Percentiles rank a stretch among this genome's conserved stretches.
phyloP scores from a whole-genome alignment of 169 alveolate species.

The Plasmodium sp. region DNA sequence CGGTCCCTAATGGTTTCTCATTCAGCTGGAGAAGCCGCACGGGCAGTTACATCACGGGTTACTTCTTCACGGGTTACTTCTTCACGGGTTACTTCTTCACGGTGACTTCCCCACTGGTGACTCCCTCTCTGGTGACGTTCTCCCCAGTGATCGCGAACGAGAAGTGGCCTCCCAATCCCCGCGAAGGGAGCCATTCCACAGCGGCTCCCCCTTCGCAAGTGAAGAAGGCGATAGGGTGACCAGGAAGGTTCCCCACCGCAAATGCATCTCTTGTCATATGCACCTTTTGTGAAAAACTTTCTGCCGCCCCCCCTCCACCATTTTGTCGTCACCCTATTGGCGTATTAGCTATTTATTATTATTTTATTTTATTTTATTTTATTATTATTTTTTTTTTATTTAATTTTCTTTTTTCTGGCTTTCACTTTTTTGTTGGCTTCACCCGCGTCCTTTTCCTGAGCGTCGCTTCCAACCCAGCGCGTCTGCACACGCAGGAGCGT shows the following conservation, averaged over 20 bases:
- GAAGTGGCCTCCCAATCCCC: neutral
- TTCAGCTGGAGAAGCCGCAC: neutral
- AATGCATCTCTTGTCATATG: neutral
- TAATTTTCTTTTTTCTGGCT: neutral
- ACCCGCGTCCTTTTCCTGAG: neutral
- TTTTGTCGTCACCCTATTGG: neutral
- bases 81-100: neutral
- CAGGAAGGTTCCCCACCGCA: neutral
- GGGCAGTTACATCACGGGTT: neutral
- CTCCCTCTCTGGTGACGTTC: neutral
- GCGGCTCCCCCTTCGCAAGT: neutral
- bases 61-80: neutral
- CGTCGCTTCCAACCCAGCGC: neutral
- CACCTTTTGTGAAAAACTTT: neutral
- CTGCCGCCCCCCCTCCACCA: no score
- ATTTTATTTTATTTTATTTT: neutral
- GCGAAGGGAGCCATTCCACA: neutral
- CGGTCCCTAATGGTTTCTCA: neutral
- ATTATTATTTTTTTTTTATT: neutral
- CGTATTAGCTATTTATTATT: neutral
- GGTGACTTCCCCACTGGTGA: neutral
- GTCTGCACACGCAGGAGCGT: neutral
- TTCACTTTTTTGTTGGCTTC: neutral
- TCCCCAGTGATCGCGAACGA: neutral
- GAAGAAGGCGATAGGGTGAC: neutral